Conservation (phyloP, 495 filamentous ascomycete species). For the Neurospora sp. region DNA sequence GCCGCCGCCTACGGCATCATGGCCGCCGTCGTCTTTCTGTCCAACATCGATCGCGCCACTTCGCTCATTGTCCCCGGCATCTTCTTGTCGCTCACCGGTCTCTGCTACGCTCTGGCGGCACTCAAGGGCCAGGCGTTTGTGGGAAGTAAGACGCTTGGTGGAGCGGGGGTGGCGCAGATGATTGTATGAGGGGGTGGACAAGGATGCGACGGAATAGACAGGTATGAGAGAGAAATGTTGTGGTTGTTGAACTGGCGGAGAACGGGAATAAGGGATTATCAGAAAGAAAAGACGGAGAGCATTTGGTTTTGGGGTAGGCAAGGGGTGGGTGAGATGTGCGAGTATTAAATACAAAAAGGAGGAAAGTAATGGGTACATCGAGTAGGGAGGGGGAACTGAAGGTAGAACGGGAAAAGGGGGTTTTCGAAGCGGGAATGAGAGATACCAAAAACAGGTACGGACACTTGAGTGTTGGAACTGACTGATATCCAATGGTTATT, state of each 20-base stretch:
- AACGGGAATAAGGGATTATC: too few species aligned
- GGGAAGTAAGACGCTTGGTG: slow-evolving; percentile 93
- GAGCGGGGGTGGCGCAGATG: slow-evolving; percentile 94
- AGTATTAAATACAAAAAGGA: background rate
- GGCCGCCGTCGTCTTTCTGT: slow-evolving; percentile 75
- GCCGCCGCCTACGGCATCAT: slow-evolving; percentile 79
- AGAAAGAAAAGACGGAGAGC: too few species aligned
- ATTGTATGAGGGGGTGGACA: slow-evolving; percentile 40
- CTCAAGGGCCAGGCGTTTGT: slow-evolving; percentile 90
- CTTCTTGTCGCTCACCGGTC: slow-evolving; percentile 61
- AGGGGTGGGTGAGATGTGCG: background rate
- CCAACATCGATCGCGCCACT: slow-evolving; percentile 48
- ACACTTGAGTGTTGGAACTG: too few species aligned
- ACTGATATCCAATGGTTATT: too few species aligned
- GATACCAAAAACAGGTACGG: too few species aligned
- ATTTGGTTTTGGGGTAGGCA: background rate
- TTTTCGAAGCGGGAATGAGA: too few species aligned
- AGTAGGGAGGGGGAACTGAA: background rate
- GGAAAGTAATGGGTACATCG: background rate
- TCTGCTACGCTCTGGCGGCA: slow-evolving; percentile 77
- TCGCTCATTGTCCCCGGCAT: slow-evolving; percentile 82
- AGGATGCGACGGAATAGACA: too few species aligned
- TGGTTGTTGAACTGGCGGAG: too few species aligned
- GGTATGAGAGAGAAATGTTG: too few species aligned
- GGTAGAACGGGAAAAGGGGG: background rate